Evolutionary conservation across 495 filamentous ascomycete genomes (phyloP).

Genomic region (Penicillium odoratum): DNA sequence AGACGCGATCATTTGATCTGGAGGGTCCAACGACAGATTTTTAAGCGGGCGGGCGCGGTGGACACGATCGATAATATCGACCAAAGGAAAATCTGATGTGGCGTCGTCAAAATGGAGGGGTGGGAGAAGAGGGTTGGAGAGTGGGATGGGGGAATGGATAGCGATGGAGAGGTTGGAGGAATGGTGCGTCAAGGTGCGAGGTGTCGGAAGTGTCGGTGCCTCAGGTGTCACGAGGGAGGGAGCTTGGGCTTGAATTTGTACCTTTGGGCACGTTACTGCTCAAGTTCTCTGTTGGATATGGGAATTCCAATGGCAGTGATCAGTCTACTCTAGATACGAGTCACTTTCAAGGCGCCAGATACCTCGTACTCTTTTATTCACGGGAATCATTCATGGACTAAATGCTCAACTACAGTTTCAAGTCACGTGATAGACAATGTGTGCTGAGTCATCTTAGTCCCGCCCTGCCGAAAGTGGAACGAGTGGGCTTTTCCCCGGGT

Average conservation of each 20-base stretch:
- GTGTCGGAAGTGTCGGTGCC: conserved; percentile 28
- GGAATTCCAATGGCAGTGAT: neutral
- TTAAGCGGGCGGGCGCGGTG: conserved; percentile 35
- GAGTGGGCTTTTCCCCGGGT: conserved; percentile 4
- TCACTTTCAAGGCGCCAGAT: neutral
- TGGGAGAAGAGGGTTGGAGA: conserved; percentile 16
- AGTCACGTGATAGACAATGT: neutral
- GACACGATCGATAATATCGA: conserved; percentile 22
- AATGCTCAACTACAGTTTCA: neutral
- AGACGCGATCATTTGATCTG: conserved; percentile 60
- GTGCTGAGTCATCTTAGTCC: conserved; percentile 1
- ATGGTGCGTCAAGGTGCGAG: conserved; percentile 31
- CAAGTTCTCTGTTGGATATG: neutral
- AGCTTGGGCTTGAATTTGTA: conserved; percentile 16
- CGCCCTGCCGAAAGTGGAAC: conserved; percentile 2
- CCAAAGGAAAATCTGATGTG: neutral
- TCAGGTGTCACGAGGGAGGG: conserved; percentile 26
- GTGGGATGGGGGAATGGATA: conserved; percentile 24
- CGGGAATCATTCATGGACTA: neutral
- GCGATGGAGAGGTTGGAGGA: conserved; percentile 30
- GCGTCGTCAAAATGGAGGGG: conserved; percentile 5
- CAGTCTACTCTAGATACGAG: too few species aligned
- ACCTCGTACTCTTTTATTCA: neutral
- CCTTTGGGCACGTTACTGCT: neutral
- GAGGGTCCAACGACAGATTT: conserved; percentile 45